A percentile compares a stretch with the other conserved stretches of the same genome.
phyloP scores from a whole-genome alignment of 192 early-diverging fungal species.

The Linnemannia elongata region DNA sequence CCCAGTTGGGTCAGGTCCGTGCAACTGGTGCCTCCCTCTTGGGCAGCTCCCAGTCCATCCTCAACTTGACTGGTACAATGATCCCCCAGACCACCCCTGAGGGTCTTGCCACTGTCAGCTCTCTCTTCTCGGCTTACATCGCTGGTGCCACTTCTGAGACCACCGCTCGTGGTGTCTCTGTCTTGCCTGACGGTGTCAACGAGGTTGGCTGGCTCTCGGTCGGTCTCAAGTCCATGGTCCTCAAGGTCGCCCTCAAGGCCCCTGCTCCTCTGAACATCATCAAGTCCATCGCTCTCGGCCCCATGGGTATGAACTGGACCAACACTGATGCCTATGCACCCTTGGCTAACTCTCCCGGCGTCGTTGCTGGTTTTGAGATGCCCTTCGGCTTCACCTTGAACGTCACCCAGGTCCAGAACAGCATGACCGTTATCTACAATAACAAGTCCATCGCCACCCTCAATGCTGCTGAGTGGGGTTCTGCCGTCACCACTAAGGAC shows the following conservation, averaged over 20 bases:
- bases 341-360: conserved; percentile 56
- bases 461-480: conserved; percentile 45
- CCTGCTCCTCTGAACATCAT: conserved; percentile 63
- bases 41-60: conserved; percentile 55
- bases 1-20: conserved; percentile 62
- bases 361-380: conserved; percentile 66
- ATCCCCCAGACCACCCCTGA: conserved; percentile 62
- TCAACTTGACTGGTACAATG: conserved; percentile 68
- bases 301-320: conserved; percentile 68
- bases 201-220: conserved; percentile 63
- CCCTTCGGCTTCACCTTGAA: conserved; percentile 75
- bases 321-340: conserved; percentile 64
- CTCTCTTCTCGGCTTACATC: conserved; percentile 69
- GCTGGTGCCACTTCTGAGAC: conserved; percentile 62
- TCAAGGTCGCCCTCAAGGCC: conserved; percentile 65
- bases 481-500: conserved; percentile 57
- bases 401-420: conserved; percentile 67
- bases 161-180: conserved; percentile 63
- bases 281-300: conserved; percentile 63
- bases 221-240: conserved; percentile 64
- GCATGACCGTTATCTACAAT: conserved; percentile 63
- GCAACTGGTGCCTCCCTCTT: conserved; percentile 58
- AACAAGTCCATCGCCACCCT: conserved; percentile 44
- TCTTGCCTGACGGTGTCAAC: conserved; percentile 64
- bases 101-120: conserved; percentile 60